phyloP scores from a whole-genome alignment of 805 yeast species.

The Starmerella potacharoeniae region DNA sequence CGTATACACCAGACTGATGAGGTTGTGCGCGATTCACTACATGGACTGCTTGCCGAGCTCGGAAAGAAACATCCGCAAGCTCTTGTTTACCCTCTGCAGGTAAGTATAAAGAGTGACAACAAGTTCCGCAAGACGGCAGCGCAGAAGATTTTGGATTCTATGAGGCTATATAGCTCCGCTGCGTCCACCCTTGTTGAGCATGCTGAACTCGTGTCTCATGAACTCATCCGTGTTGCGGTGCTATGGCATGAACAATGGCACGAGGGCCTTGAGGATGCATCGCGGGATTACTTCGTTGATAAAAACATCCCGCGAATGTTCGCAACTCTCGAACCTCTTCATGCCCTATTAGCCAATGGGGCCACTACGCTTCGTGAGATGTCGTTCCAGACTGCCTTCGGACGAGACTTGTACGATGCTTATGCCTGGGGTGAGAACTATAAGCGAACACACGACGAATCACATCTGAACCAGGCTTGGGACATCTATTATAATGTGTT shows the following conservation, averaged over 20 bases:
- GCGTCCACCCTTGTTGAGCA: constrained; percentile 78
- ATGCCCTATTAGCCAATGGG: constrained; percentile 65
- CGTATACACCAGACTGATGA: constrained; percentile 93
- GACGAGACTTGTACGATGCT: constrained; percentile 85
- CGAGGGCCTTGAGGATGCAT: constrained; percentile 94
- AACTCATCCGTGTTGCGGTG: constrained; percentile 86
- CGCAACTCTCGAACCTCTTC: constrained; percentile 78
- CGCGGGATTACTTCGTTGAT: constrained; percentile 84
- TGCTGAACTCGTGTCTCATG: constrained; percentile 87
- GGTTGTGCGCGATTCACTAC: constrained; percentile 65
- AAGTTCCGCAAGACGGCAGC: constrained; percentile 87
- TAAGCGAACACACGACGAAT: constrained; percentile 71
- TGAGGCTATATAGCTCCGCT: constrained; percentile 53
- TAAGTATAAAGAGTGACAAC: constrained; percentile 89
- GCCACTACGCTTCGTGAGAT: constrained; percentile 90
- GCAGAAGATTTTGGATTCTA: constrained; percentile 74
- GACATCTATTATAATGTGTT: constrained; percentile 90
- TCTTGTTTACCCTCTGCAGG: constrained; percentile 85
- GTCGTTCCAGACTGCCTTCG: constrained; percentile 86
- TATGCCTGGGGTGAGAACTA: constrained; percentile 84
- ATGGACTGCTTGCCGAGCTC: constrained; percentile 69
- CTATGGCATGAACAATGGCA: constrained; percentile 98
- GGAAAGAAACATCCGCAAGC: constrained; percentile 98
- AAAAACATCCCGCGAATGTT: constrained; percentile 92
- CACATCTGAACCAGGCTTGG: constrained; percentile 94